phyloP scores from a whole-genome alignment of 23 red algal genomes.

The Gracilaria gracilis region DNA sequence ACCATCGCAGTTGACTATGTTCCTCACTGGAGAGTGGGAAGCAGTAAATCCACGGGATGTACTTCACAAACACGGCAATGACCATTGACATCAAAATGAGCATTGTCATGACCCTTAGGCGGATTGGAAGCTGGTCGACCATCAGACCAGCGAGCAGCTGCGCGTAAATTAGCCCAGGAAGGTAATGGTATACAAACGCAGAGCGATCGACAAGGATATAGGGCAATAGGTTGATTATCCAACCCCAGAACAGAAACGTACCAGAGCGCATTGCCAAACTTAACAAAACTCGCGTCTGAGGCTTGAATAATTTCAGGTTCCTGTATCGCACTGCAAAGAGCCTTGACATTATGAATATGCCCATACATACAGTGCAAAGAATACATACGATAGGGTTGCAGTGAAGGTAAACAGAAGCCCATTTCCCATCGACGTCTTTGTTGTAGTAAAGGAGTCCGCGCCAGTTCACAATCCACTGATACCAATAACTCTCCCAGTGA shows the following conservation, averaged over 20 bases:
- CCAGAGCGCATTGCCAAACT: slow-evolving; percentile 45
- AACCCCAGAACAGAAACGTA: slow-evolving; percentile 80
- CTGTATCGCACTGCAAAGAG: slow-evolving; percentile 55
- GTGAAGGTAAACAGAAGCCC: slow-evolving; percentile 89
- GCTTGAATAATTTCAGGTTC: slow-evolving; percentile 18
- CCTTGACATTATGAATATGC: slow-evolving; percentile 33
- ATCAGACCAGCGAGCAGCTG: slow-evolving; percentile 83
- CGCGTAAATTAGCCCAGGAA: slow-evolving; percentile 91
- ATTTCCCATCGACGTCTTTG: slow-evolving; percentile 55
- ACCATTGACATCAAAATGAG: slow-evolving; percentile 41
- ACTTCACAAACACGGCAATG: slow-evolving; percentile 76
- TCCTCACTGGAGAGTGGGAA: slow-evolving; percentile 71
- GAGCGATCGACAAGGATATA: slow-evolving; percentile 91
- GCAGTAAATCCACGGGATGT: slow-evolving; percentile 94
- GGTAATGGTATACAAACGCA: slow-evolving; percentile 98
- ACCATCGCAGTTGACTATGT: slow-evolving; percentile 69
- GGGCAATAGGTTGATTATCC: slow-evolving; percentile 89
- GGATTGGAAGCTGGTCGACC: slow-evolving; percentile 74
- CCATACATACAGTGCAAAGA: slow-evolving; percentile 45
- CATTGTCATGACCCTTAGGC: slow-evolving; percentile 27
- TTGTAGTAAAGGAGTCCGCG: slow-evolving; percentile 93
- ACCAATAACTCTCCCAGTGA: slow-evolving; percentile 93
- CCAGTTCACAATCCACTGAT: slow-evolving; percentile 93
- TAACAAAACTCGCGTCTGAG: slow-evolving; percentile 20
- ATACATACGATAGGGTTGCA: slow-evolving; percentile 84